Conservation (phyloP, 2,329 filamentous ascomycete species). For the Zopfia rhizophila region DNA sequence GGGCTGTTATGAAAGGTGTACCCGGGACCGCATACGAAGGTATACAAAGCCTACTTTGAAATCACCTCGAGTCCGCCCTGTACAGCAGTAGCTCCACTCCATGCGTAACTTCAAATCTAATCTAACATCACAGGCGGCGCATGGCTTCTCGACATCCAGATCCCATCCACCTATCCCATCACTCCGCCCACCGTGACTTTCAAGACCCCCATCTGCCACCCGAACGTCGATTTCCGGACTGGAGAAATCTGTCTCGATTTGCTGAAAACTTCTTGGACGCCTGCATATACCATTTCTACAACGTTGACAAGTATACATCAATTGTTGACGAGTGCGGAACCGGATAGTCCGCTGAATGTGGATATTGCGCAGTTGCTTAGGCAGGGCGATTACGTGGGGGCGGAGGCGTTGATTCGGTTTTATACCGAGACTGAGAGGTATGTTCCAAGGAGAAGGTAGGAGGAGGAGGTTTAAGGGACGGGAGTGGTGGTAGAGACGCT, state of each 20-base stretch:
- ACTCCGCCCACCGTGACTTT: conserved; percentile 82
- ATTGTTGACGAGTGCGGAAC: conserved; percentile 74
- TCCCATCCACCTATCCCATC: conserved; percentile 83
- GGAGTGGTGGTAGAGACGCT: conserved; percentile 6
- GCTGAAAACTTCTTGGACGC: conserved; percentile 80
- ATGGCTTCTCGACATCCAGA: conserved; percentile 82
- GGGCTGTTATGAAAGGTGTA: conserved; percentile 69
- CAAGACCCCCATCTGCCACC: conserved; percentile 62
- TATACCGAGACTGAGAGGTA: conserved; percentile 70
- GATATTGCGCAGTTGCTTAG: conserved; percentile 78
- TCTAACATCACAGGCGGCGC: conserved; percentile 67
- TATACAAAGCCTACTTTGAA: conserved; percentile 34
- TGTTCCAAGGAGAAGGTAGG: conserved; percentile 23
- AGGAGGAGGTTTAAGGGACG: conserved; percentile 6
- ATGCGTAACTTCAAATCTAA: neutral
- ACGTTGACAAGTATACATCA: conserved; percentile 78
- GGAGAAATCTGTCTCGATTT: conserved; percentile 97
- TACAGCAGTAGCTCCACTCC: neutral
- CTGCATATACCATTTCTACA: conserved; percentile 82
- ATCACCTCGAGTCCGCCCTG: neutral
- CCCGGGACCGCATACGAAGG: conserved; percentile 70
- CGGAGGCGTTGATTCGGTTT: conserved; percentile 75
- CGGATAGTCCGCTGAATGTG: conserved; percentile 81
- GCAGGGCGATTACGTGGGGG: conserved; percentile 74
- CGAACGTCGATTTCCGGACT: conserved; percentile 62